Evolutionary conservation across 2,329 filamentous ascomycete species (phyloP).

Genomic region (Aspergillus brasiliensis): DNA sequence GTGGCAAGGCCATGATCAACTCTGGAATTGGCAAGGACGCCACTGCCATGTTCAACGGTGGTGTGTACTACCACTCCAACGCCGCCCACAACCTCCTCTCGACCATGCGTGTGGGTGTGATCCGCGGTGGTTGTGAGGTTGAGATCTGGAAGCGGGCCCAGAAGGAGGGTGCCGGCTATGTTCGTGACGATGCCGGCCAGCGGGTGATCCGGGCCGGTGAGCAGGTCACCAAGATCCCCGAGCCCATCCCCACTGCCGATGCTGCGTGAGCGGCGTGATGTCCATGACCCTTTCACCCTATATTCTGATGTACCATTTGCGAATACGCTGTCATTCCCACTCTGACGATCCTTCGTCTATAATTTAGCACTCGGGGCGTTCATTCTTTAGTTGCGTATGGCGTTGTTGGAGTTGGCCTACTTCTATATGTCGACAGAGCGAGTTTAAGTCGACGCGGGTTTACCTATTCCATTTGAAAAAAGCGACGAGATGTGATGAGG

Average conservation of each 20-base stretch:
- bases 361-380: constrained; percentile 30
- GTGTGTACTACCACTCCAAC: constrained; percentile 87
- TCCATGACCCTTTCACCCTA: constrained; percentile 7
- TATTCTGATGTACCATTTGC: constrained; percentile 13
- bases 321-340: constrained; percentile 9
- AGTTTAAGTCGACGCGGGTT: constrained; percentile 3
- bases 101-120: constrained; percentile 84
- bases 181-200: constrained; percentile 78
- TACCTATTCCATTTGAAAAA: not conserved
- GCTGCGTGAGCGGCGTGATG: constrained; percentile 58
- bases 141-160: constrained; percentile 91
- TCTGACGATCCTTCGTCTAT: constrained; percentile 11
- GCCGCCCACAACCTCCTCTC: constrained; percentile 86
- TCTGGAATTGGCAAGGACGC: constrained; percentile 84
- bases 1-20: constrained; percentile 82
- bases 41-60: constrained; percentile 88
- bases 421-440: not conserved
- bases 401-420: constrained; percentile 17
- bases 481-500: constrained; percentile 6
- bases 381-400: constrained; percentile 14
- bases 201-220: constrained; percentile 82
- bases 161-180: constrained; percentile 73
- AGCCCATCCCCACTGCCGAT: constrained; percentile 79
- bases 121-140: constrained; percentile 83
- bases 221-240: constrained; percentile 80